Evolutionary conservation across 768 basidiomycete genomes (phyloP).

Genomic region (Hebeloma cylindrosporum): DNA sequence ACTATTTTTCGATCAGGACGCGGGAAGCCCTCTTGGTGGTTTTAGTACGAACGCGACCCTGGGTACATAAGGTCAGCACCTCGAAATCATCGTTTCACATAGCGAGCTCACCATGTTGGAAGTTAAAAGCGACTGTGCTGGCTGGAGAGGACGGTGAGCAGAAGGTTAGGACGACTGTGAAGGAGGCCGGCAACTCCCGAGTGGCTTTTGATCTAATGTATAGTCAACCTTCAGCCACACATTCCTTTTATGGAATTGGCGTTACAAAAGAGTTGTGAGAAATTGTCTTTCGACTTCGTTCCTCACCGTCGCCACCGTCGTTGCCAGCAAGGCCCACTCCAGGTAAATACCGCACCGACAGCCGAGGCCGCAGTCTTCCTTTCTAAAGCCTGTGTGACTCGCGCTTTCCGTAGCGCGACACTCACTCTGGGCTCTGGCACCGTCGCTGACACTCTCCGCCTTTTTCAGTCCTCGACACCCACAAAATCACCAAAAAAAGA

Average conservation of each 20-base stretch:
- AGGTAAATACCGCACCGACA: conserved; percentile 42
- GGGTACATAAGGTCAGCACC: conserved; percentile 19
- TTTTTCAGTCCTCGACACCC: conserved; percentile 20
- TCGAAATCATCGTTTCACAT: conserved; percentile 2
- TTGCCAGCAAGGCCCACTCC: conserved; percentile 30
- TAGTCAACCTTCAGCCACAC: conserved; percentile 31
- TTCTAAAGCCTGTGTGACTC: conserved; percentile 65
- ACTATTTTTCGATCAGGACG: conserved; percentile 99
- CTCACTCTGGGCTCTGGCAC: conserved; percentile 67
- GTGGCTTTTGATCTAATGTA: conserved; percentile 45
- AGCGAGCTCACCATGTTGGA: conserved; percentile 52
- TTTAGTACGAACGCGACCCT: conserved; percentile 99
- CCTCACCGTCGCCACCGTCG: conserved; percentile 17
- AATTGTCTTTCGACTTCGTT: conserved; percentile 1
- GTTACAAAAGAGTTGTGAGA: conserved; percentile 3
- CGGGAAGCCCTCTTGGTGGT: conserved; percentile 99
- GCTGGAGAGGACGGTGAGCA: conserved; percentile 22
- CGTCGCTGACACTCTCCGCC: conserved; percentile 34
- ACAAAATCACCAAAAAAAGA: conserved; percentile 19
- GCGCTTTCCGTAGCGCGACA: conserved; percentile 80
- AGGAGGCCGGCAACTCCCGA: conserved; percentile 34
- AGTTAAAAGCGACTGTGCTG: conserved; percentile 29
- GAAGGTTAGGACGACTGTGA: conserved; percentile 9
- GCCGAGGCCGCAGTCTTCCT: conserved; percentile 6
- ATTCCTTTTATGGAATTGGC: conserved; percentile 16